Evolutionary conservation across 768 basidiomycete genomes (phyloP), one percentile per base, ranked within the genome.

Genomic region (Lepiota subincarnata): DNA sequence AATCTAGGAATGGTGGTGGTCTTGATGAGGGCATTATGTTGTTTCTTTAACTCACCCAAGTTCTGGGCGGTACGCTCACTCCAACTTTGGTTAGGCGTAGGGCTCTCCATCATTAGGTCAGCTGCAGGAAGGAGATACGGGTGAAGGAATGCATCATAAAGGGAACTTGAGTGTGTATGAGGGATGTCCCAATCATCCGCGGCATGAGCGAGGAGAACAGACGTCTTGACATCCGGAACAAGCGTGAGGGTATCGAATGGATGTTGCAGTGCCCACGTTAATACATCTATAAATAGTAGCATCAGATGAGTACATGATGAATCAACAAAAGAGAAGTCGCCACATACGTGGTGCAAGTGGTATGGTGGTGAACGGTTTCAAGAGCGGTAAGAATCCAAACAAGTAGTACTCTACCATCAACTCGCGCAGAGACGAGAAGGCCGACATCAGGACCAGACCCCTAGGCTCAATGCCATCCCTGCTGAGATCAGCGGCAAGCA

Each of bases 111-210:
- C 41, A 78, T 73, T 1, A 77, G 55, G 12, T 57, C 50, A 13
- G 63, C 57, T 14, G 38, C 55, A 1, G 69, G 55, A 3, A 82
- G 80, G n/a, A 88, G 74, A 48, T 80, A 70, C 0, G 80, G 79
- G 3, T 80, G 76, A 12, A 89, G 64, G 53, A 92, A 79, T 0
- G 78, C 71, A 24, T 87, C 76, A 67, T 91, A 91, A 19, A 94
- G 78, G 0, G 73, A 68, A 12, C 75, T 72, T 0, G 91, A 84
- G 64, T 94, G 91, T 0, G 76, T 71, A 58, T 81, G 74, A 0
- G 85, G 84, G 43, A 93, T 91, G 44, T 89, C 84, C 59, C 70
- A 73, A 67, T 94, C 92, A 64, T 92, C 75, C 56, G 76, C 74
- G 71, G 53, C 82, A 65, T 94, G 92, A 0, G 78, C 82, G 57